Conservation (phyloP, 2,329 filamentous ascomycete genomes). For the Fusarium albidum region DNA sequence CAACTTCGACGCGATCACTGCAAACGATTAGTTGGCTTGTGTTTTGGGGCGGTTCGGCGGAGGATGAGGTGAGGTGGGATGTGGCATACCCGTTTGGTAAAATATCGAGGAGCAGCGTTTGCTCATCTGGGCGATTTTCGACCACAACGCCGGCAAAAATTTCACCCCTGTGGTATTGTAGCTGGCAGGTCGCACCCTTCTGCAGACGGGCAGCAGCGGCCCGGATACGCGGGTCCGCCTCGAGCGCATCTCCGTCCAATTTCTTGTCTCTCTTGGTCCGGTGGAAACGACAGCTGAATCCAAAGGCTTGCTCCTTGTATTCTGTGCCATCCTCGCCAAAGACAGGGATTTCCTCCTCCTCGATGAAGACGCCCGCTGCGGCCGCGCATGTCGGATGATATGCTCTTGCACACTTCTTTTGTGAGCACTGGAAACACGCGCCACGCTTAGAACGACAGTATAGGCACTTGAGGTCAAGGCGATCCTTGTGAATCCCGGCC, state of each 20-base stretch:
- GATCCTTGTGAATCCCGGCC: conserved; percentile 83
- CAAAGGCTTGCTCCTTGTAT: conserved; percentile 90
- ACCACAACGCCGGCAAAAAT: conserved; percentile 91
- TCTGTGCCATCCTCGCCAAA: conserved; percentile 91
- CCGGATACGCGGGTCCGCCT: conserved; percentile 73
- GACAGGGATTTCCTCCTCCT: conserved; percentile 84
- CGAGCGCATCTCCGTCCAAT: conserved; percentile 72
- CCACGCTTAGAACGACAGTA: conserved; percentile 94
- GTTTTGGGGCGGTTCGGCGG: neutral
- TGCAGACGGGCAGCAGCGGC: conserved; percentile 74
- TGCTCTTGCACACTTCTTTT: conserved; percentile 90
- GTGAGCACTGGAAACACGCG: conserved; percentile 96
- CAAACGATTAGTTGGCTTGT: conserved; percentile 57
- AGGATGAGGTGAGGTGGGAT: neutral
- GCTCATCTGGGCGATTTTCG: conserved; percentile 81
- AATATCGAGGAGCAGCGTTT: conserved; percentile 80
- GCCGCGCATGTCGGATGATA: conserved; percentile 97
- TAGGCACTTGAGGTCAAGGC: conserved; percentile 90
- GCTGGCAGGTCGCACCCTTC: conserved; percentile 81
- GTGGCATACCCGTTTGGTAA: conserved; percentile 80
- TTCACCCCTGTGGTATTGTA: conserved; percentile 83
- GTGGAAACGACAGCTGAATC: conserved; percentile 95
- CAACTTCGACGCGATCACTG: conserved; percentile 78
- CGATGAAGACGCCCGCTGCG: conserved; percentile 89
- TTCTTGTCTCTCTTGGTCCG: conserved; percentile 86